Percentiles rank a stretch among this genome's conserved stretches.
phyloP scores from a whole-genome alignment of 1,139 yeast species.

The Williopsis jadinii region DNA sequence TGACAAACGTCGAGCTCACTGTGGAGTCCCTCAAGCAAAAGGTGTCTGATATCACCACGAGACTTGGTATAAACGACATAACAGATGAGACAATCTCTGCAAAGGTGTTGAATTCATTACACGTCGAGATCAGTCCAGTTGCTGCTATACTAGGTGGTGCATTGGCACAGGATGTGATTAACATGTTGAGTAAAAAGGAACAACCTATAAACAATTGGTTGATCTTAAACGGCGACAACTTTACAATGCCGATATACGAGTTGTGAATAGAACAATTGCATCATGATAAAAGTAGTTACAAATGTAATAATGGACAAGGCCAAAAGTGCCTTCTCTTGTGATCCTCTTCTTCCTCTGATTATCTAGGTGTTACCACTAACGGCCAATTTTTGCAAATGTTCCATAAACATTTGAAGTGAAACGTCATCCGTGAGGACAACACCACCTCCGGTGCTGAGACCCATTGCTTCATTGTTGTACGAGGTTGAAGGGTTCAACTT shows the following conservation, averaged over 20 bases:
- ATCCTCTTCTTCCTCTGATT: too few species aligned
- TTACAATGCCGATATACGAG: constrained; percentile 70
- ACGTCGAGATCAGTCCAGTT: constrained; percentile 73
- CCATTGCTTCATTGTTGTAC: constrained; percentile 53
- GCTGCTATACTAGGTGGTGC: constrained; percentile 90
- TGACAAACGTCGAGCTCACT: constrained; percentile 6
- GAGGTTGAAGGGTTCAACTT: constrained; percentile 91
- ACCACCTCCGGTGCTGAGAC: constrained; percentile 48
- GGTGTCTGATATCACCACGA: constrained; percentile 25
- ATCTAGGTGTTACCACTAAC: constrained; percentile 39
- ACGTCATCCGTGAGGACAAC: constrained; percentile 95
- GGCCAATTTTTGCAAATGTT: constrained; percentile 78
- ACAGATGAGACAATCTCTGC: constrained; percentile 28
- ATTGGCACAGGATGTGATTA: constrained; percentile 85
- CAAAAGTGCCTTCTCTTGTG: too few species aligned
- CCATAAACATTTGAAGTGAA: constrained; percentile 84
- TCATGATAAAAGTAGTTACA: neutral
- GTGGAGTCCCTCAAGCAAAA: constrained; percentile 19
- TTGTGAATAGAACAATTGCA: constrained; percentile 16
- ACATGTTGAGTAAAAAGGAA: constrained; percentile 68
- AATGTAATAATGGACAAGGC: neutral
- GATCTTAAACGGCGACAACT: constrained; percentile 62
- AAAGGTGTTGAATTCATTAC: constrained; percentile 42
- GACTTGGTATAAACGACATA: constrained; percentile 27
- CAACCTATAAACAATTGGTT: constrained; percentile 78